Conservation (phyloP, 345 rosid genomes). For the Hibiscus syriacus region DNA sequence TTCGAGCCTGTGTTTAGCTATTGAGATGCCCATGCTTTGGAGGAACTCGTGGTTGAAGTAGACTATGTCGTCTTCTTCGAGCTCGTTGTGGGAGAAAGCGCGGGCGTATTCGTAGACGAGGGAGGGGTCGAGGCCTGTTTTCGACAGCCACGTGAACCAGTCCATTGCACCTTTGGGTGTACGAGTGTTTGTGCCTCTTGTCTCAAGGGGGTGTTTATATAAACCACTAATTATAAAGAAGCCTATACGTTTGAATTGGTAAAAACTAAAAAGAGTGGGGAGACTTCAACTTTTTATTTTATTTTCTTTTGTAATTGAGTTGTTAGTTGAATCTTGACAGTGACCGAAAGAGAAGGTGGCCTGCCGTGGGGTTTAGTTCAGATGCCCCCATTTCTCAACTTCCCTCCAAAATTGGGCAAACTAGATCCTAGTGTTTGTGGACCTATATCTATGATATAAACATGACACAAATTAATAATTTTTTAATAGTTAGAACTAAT, state of each 20-base stretch:
- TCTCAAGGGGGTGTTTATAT: neutral
- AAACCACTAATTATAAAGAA: neutral
- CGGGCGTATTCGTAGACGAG: constrained; percentile 77
- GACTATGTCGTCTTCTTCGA: constrained; percentile 64
- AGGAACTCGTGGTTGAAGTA: constrained; percentile 93
- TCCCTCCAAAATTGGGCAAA: constrained; percentile 6
- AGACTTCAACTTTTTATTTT: neutral
- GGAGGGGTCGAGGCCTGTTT: constrained; percentile 60
- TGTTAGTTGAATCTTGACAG: constrained; percentile 27
- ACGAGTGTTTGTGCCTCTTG: constrained; percentile 1
- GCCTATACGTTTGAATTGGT: neutral
- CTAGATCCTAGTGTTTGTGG: neutral
- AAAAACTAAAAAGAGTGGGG: constrained; percentile 12
- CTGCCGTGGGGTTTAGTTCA: neutral
- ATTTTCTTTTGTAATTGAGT: constrained; percentile 1
- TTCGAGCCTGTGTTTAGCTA: constrained; percentile 94
- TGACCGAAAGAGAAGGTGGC: constrained; percentile 15
- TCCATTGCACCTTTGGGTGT: constrained; percentile 39
- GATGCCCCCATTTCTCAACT: neutral
- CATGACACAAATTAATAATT: too few species aligned
- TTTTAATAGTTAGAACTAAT: too few species aligned
- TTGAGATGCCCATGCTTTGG: constrained; percentile 91
- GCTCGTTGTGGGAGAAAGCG: constrained; percentile 76
- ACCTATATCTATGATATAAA: too few species aligned
- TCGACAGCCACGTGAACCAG: constrained; percentile 94